phyloP scores from a whole-genome alignment of 1,284 basidiomycete genomes.

The Pascua guehoae region DNA sequence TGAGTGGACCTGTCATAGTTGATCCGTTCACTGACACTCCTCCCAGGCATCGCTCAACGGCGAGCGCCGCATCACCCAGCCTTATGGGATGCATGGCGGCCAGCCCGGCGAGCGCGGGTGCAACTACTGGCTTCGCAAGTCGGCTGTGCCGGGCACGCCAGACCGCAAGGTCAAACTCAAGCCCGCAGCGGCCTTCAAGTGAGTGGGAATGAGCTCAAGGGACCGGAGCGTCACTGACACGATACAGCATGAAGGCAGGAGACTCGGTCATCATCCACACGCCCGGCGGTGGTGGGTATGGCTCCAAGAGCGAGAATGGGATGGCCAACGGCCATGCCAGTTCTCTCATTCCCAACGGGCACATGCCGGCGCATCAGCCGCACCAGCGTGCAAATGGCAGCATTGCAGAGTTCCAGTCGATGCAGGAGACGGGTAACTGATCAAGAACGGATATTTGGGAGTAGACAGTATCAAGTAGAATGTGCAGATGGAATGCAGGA shows the following conservation, averaged over 20 bases:
- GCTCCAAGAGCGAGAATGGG: conserved; percentile 1
- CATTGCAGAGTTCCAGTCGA: conserved; percentile 2
- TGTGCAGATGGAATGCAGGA: too few relatives aligned
- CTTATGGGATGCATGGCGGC: conserved; percentile 32
- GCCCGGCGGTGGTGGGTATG: conserved; percentile 34
- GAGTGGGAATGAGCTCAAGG: background rate
- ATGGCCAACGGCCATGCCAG: too few relatives aligned
- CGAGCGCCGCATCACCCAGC: conserved; percentile 28
- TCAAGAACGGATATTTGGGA: background rate
- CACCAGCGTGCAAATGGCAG: conserved; percentile 6
- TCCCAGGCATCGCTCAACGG: conserved; percentile 54
- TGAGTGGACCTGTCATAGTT: conserved; percentile 25
- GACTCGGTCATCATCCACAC: conserved; percentile 31
- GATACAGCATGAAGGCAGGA: conserved; percentile 17
- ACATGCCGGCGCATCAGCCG: background rate
- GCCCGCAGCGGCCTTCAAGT: conserved; percentile 1
- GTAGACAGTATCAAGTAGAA: too few relatives aligned
- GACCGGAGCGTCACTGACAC: conserved; percentile 21
- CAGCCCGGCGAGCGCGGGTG: conserved; percentile 22
- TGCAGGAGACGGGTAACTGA: conserved; percentile 3
- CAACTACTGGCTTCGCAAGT: conserved; percentile 28
- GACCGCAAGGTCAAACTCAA: conserved; percentile 2
- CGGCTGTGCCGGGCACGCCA: conserved; percentile 60
- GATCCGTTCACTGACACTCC: too few relatives aligned
- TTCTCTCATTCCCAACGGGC: background rate